Evolutionary conservation across 805 yeast species (phyloP).

Genomic region (Sungouiozyma ichnusensis): DNA sequence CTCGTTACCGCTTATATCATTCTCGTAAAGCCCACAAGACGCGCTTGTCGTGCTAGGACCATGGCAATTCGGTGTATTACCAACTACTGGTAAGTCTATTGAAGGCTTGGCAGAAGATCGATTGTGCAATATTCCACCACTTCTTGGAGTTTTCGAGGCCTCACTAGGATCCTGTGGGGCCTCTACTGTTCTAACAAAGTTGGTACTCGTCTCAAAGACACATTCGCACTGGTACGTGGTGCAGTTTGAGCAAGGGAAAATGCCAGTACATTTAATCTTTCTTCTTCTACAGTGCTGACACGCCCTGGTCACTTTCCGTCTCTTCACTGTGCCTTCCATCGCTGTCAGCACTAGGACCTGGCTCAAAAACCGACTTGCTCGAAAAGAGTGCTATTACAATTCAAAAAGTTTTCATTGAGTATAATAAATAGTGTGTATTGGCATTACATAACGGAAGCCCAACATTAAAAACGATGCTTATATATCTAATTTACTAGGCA

Average conservation of each 20-base stretch:
- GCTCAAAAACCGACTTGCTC: too few relatives aligned
- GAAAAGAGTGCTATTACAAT: too few relatives aligned
- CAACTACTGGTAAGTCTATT: too few relatives aligned
- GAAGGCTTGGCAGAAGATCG: neutral
- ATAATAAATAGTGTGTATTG: too few relatives aligned
- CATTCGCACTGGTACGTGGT: conserved; percentile 23
- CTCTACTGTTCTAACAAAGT: neutral
- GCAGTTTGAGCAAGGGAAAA: conserved; percentile 24
- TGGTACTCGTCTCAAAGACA: conserved; percentile 4
- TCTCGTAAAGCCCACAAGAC: conserved; percentile 9
- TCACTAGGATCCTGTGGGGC: neutral
- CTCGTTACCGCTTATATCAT: conserved; percentile 13
- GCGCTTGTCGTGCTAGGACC: too few relatives aligned
- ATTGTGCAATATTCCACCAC: neutral
- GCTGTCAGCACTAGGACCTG: neutral
- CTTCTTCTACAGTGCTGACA: conserved; percentile 26
- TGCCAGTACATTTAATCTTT: conserved; percentile 28
- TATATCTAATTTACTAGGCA: too few relatives aligned
- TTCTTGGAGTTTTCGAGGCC: neutral
- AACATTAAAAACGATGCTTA: too few relatives aligned
- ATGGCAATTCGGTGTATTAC: too few relatives aligned
- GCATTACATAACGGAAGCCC: too few relatives aligned
- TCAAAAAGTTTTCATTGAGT: too few relatives aligned
- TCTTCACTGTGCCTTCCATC: neutral
- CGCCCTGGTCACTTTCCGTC: conserved; percentile 9